A percentile compares a stretch with the other conserved stretches of the same genome.
These are phyloP conservation scores for Strobilomyces confusus DNA, from an alignment of 768 basidiomycete species.

Conservation along the genomic window DNA sequence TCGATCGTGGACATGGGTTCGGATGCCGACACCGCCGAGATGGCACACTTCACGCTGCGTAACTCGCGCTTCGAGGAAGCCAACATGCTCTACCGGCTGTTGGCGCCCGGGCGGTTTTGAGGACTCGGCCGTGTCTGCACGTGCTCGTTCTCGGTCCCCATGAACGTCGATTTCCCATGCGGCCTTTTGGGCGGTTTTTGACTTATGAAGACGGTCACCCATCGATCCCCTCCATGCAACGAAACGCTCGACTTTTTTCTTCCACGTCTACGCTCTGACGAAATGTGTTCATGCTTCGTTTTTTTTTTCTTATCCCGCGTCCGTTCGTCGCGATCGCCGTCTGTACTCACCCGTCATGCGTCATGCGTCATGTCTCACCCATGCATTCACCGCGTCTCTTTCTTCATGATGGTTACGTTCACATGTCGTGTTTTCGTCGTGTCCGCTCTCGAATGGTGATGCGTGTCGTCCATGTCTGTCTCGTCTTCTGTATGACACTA, in stretches of 20 bases:
- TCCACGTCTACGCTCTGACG: neutral
- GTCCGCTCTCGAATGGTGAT: neutral
- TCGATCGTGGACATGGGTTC: constrained; percentile 56
- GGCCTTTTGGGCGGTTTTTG: constrained; percentile 9
- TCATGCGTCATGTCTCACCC: constrained; percentile 1
- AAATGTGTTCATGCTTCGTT: neutral
- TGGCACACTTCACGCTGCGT: constrained; percentile 71
- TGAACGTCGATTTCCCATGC: constrained; percentile 2
- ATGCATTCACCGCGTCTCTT: constrained; percentile 1
- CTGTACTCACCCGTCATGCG: neutral
- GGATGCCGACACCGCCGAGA: constrained; percentile 73
- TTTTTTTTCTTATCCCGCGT: neutral
- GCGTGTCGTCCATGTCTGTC: neutral
- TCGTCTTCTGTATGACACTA: neutral
- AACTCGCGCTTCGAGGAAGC: constrained; percentile 76
- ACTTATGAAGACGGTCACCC: constrained; percentile 15
- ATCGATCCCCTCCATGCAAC: constrained; percentile 5
- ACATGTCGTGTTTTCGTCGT: neutral
- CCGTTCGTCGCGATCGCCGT: neutral
- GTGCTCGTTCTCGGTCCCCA: neutral
- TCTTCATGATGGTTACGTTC: neutral
- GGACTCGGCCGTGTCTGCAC: neutral
- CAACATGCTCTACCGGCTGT: constrained; percentile 62
- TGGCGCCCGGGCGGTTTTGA: constrained; percentile 43
- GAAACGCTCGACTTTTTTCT: neutral